Conservation (phyloP, 306 rosid species). For the Pterocarpus santalinus region DNA sequence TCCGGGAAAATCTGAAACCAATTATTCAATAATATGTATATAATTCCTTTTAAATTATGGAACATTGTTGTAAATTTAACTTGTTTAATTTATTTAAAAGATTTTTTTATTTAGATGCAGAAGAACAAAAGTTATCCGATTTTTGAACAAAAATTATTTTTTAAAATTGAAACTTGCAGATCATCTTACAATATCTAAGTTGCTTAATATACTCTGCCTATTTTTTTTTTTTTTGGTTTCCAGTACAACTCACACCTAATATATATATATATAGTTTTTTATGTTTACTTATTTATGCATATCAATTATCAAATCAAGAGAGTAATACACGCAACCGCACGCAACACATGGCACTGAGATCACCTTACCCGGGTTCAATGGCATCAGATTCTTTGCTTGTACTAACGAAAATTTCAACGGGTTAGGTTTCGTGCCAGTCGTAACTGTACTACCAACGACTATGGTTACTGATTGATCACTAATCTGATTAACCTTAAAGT, state of each 20-base stretch:
- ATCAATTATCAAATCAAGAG: slow-evolving; percentile 53
- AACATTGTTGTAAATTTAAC: too few species aligned
- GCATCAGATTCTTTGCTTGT: slow-evolving; percentile 25
- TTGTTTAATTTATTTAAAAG: too few species aligned
- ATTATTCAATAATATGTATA: slow-evolving; percentile 38
- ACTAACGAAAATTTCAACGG: slow-evolving; percentile 35
- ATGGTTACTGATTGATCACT: not conserved
- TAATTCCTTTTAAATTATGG: too few species aligned
- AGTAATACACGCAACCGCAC: slow-evolving; percentile 55
- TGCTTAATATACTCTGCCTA: too few species aligned
- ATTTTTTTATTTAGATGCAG: too few species aligned
- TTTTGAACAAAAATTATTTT: too few species aligned
- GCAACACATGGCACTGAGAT: slow-evolving; percentile 49
- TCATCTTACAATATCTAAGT: too few species aligned
- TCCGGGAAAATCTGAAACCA: slow-evolving; percentile 42
- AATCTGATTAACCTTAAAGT: not conserved
- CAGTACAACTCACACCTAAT: too few species aligned
- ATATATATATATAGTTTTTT: too few species aligned
- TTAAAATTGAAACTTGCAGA: too few species aligned
- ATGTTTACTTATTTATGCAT: not conserved
- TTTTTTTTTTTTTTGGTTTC: too few species aligned
- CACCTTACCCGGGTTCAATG: slow-evolving; percentile 44
- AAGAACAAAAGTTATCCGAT: too few species aligned
- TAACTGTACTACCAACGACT: not conserved
- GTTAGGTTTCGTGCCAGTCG: slow-evolving; percentile 36